Evolutionary conservation across 169 alveolate genomes (phyloP), one percentile per base, ranked within the genome.

Genomic region (Plasmodium inui): DNA sequence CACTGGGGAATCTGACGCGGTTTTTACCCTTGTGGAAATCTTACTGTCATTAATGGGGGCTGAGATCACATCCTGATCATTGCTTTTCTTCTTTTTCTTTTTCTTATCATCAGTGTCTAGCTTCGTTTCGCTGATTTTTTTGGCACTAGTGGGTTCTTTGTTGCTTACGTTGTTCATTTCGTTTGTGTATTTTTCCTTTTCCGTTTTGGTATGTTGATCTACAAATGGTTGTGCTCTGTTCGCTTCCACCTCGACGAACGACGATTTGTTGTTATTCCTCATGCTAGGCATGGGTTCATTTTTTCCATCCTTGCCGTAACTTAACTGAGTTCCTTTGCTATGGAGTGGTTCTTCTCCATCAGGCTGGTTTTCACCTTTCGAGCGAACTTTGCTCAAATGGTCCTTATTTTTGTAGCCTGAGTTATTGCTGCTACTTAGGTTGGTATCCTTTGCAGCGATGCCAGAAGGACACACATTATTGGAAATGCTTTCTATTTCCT

Each of bases 71-170:
- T 86, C 93, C n/a, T 70, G 93, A 28, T 74, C 93, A 37, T 12
- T 73, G 6, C 70, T 86, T 74, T 86, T 86, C 81, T 86, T 86
- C n/a, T 70, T 86, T 55, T 50, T 76, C 41, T 86, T 78, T 74
- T 26, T 73, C 67, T 72, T 50, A 12, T 86, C 83, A 22, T 79
- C 50, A 22, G 70, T 28, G 17, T 79, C 84, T 12, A 41, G 30
- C 17, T 83, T 83, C 14, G 53, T 17, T 44, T 83, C 81, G 26
- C 19, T 84, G 26, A 44, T 22, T 84, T 71, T 84, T 41, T 71
- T 84, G 53, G 19, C 34, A 14, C 37, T 3, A 41, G 17, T 67
- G 32, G 17, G 9, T 41, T 84, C 83, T 84, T 84, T 84, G 84
- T 71, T 84, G 41, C 55, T 84, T 14, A 8, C 22, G 39, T 1